These are phyloP conservation scores for Entomortierella chlamydospora DNA, from an alignment of 192 early-diverging fungal genomes.

Conservation along the genomic window DNA sequence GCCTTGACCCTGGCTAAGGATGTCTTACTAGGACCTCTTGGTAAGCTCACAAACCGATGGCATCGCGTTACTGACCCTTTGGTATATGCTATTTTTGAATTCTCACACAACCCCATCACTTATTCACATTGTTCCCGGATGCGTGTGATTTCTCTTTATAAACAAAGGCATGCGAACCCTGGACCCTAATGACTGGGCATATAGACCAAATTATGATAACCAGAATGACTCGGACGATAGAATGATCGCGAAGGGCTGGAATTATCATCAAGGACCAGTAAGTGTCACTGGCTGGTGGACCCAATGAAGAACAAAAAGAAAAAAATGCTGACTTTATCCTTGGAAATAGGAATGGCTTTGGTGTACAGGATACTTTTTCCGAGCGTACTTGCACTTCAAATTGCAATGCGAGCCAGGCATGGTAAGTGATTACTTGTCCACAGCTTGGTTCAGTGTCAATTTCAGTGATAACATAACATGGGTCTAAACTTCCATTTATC, in stretches of 20 bases:
- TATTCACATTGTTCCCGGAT: too few species aligned
- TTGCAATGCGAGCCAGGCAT: slow-evolving; percentile 29
- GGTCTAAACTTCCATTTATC: too few species aligned
- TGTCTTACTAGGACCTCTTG: slow-evolving; percentile 80
- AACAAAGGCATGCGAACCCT: slow-evolving; percentile 85
- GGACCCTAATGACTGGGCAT: slow-evolving; percentile 94
- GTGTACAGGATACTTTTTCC: slow-evolving; percentile 89
- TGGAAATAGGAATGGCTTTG: slow-evolving; percentile 94
- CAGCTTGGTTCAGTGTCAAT: too few species aligned
- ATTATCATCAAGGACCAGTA: slow-evolving; percentile 96
- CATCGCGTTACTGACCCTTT: not conserved
- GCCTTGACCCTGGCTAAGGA: slow-evolving; percentile 78
- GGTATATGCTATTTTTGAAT: too few species aligned
- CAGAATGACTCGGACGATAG: slow-evolving; percentile 87
- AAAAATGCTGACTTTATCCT: not conserved
- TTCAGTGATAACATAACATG: too few species aligned
- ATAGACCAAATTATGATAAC: slow-evolving; percentile 95
- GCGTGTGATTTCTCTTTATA: too few species aligned
- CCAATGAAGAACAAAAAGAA: too few species aligned
- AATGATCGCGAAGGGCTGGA: slow-evolving; percentile 93
- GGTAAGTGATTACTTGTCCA: slow-evolving; percentile 24
- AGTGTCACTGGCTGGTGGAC: too few species aligned
- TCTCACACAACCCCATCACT: too few species aligned
- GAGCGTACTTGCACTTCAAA: slow-evolving; percentile 81
- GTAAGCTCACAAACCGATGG: too few species aligned